Conservation (phyloP, 352 stramenopile genomes). For the Phytophthora brassicae region DNA sequence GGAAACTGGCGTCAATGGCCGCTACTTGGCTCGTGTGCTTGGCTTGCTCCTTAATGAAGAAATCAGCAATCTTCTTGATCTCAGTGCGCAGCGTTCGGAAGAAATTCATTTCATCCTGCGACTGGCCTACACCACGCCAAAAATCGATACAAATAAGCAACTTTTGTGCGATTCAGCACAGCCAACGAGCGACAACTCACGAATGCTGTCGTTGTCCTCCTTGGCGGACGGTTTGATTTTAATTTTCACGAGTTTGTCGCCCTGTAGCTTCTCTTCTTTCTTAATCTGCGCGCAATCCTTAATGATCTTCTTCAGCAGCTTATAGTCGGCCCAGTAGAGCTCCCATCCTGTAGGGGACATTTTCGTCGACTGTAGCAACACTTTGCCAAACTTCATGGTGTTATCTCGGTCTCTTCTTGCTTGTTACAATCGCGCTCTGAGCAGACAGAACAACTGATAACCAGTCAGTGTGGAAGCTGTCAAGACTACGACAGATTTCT, state of each 20-base stretch:
- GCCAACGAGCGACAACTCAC: conserved; percentile 36
- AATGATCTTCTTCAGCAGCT: conserved; percentile 89
- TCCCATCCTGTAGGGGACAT: conserved; percentile 80
- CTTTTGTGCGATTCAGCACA: not conserved
- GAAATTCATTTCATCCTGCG: conserved; percentile 87
- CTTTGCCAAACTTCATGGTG: conserved; percentile 90
- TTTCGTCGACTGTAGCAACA: conserved; percentile 86
- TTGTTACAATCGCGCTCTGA: conserved; percentile 11
- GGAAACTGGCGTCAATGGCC: conserved; percentile 68
- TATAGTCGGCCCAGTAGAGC: conserved; percentile 86
- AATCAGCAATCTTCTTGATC: conserved; percentile 87
- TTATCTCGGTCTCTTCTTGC: too few species aligned
- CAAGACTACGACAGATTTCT: not conserved
- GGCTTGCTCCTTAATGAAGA: conserved; percentile 83
- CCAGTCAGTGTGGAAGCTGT: conserved; percentile 20
- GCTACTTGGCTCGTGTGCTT: conserved; percentile 66
- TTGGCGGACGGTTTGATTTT: conserved; percentile 81
- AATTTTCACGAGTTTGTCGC: conserved; percentile 69
- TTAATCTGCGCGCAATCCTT: conserved; percentile 89
- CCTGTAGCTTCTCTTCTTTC: conserved; percentile 85
- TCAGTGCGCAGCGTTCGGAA: conserved; percentile 82
- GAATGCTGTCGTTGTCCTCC: conserved; percentile 87
- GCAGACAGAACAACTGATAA: conserved; percentile 31
- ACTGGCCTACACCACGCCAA: conserved; percentile 55
- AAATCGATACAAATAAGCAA: conserved; percentile 3